phyloP scores from a whole-genome alignment of 331 rosid species.

The Ulmus americana region DNA sequence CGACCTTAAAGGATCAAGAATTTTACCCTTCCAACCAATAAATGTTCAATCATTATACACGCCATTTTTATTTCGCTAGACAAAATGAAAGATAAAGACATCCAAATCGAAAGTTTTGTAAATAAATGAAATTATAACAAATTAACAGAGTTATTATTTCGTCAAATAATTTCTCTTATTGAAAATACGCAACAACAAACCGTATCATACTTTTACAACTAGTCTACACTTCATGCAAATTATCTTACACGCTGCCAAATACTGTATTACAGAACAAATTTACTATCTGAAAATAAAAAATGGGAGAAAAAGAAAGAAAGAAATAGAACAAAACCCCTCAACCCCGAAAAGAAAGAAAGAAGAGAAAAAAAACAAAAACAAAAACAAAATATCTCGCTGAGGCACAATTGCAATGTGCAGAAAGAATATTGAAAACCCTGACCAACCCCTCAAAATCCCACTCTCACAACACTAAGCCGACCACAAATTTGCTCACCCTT shows the following conservation, averaged over 20 bases:
- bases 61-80: too few relatives aligned
- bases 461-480: conserved; percentile 48
- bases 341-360: conserved; percentile 35
- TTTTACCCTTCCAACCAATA: too few relatives aligned
- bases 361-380: conserved; percentile 13
- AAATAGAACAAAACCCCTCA: conserved; percentile 36
- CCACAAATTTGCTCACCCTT: conserved; percentile 44
- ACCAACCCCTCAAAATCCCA: conserved; percentile 51
- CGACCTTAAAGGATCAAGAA: too few relatives aligned
- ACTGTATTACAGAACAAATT: conserved; percentile 52
- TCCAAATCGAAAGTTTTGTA: conserved; percentile 2
- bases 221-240: conserved; percentile 33
- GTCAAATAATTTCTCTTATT: conserved; percentile 17
- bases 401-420: conserved; percentile 63
- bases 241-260: conserved; percentile 57
- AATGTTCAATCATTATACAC: too few relatives aligned
- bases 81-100: too few relatives aligned
- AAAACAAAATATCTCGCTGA: conserved; percentile 46
- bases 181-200: conserved; percentile 30
- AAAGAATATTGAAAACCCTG: conserved; percentile 65
- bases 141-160: background rate
- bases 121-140: conserved; percentile 21
- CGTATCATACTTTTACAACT: conserved; percentile 49
- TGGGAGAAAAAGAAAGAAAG: conserved; percentile 24
- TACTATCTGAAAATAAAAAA: conserved; percentile 44